Conservation (phyloP, 2,329 filamentous ascomycete species). For the Botrytis porri region DNA sequence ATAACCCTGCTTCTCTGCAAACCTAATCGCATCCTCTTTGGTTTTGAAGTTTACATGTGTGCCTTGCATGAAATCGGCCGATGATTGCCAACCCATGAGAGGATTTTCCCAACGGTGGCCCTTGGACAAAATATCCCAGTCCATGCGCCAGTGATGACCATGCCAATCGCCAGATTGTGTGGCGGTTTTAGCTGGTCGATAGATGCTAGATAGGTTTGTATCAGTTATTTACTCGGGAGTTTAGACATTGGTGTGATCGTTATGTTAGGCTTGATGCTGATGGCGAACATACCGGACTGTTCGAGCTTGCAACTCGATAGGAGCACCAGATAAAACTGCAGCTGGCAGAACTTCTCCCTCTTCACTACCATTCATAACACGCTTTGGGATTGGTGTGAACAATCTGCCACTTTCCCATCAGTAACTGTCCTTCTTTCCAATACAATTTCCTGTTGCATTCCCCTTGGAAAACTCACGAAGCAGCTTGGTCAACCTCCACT, state of each 20-base stretch:
- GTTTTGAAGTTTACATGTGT: slow-evolving; percentile 84
- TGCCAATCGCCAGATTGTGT: slow-evolving; percentile 93
- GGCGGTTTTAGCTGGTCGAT: slow-evolving; percentile 85
- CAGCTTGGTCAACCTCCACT: slow-evolving; percentile 79
- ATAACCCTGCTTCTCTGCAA: slow-evolving; percentile 98
- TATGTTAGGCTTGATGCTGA: neutral
- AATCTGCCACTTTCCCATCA: slow-evolving; percentile 53
- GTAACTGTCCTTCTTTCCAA: slow-evolving; percentile 10
- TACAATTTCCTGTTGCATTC: slow-evolving; percentile 25
- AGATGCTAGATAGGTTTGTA: slow-evolving; percentile 65
- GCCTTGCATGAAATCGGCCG: slow-evolving; percentile 91
- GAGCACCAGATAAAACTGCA: slow-evolving; percentile 85
- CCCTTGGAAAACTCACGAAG: slow-evolving; percentile 65
- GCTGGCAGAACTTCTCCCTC: slow-evolving; percentile 71
- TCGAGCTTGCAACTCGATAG: slow-evolving; percentile 87
- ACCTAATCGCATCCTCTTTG: slow-evolving; percentile 92
- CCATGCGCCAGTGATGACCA: slow-evolving; percentile 87
- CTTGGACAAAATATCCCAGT: slow-evolving; percentile 92
- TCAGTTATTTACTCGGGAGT: slow-evolving; percentile 22
- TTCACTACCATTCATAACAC: slow-evolving; percentile 88
- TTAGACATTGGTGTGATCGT: neutral
- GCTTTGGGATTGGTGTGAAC: slow-evolving; percentile 87
- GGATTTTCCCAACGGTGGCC: slow-evolving; percentile 98
- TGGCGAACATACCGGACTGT: slow-evolving; percentile 72
- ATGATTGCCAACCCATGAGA: slow-evolving; percentile 98